Percentiles rank a stretch among this genome's conserved stretches.
Evolutionary conservation across 495 filamentous ascomycete genomes (phyloP).

Genomic region (Ramalina intermedia): DNA sequence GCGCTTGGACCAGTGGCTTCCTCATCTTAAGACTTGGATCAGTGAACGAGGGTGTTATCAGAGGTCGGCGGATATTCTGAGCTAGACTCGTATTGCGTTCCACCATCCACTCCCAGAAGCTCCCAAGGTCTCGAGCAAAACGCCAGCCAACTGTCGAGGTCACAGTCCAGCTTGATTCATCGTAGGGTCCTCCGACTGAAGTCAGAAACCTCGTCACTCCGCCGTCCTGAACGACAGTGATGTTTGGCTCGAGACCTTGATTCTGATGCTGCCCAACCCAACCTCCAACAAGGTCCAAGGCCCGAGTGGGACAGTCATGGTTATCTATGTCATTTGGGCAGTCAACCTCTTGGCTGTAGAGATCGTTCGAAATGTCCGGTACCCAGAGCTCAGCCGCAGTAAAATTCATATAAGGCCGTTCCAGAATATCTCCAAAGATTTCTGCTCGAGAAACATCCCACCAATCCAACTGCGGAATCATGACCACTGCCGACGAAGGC

Average conservation of each 20-base stretch:
- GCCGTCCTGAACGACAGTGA: conserved; percentile 1
- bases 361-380: conserved; percentile 5
- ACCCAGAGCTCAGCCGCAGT: conserved; percentile 6
- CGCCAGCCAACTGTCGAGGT: conserved; percentile 1
- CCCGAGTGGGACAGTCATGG: not conserved
- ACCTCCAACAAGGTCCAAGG: not conserved
- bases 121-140: not conserved
- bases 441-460: conserved; percentile 1
- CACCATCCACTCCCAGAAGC: not conserved
- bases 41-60: not conserved
- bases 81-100: not conserved
- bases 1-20: not conserved
- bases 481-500: conserved; percentile 7
- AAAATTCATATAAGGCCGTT: conserved; percentile 4
- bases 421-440: conserved; percentile 3
- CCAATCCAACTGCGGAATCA: conserved; percentile 9
- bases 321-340: not conserved
- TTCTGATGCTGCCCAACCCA: conserved; percentile 5
- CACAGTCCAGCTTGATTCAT: conserved; percentile 7
- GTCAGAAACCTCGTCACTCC: conserved; percentile 6
- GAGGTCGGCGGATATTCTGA: not conserved
- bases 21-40: not conserved
- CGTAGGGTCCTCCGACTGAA: conserved; percentile 3
- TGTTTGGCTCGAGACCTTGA: conserved; percentile 3
- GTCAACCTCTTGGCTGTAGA: not conserved